Evolutionary conservation across 2,329 filamentous ascomycete genomes (phyloP), one percentile per base, ranked within the genome.

Genomic region (Alternaria gaisen): DNA sequence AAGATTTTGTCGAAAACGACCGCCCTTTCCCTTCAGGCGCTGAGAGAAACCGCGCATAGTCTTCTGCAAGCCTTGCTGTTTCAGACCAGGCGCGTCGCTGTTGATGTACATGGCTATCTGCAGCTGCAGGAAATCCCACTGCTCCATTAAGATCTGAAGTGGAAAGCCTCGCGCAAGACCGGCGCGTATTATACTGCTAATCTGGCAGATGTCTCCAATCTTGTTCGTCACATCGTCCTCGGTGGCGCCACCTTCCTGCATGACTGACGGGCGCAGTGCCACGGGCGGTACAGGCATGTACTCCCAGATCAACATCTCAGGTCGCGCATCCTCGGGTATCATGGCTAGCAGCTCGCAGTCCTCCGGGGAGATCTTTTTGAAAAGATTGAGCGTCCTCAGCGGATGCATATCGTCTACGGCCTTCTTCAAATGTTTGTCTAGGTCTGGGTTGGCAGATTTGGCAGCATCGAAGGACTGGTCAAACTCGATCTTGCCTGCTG

Each of bases 41-140:
- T 98, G 95, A 63, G 94, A 97, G 75, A 99, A 96, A 18, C 95
- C 95, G 70, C 95, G 88, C 71, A 95, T 96, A 1, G 91, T 87
- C 78, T 97, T 97, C 60, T 93, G 92, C 61, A 93, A 90, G 9
- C 93, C 92, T 12, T 90, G 90, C 71, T 96, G 93, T 70, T 94
- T 90, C n/a, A 99, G 85, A 28, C 94, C 94, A 0, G 95, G 95
- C 3, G 97, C 90, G 71, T 97, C 94, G 65, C 94, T 97, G 82
- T 99, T 98, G 78, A 99, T 94, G 77, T 99, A 98, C 85, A 98
- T 93, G 62, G 94, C 95, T 61, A 98, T 91, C 73, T 98, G 94
- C 9, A 97, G 86, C 74, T 98, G 94, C 62, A 99, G 83, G 72
- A 94, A 98, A 75, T 99, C 95, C 95, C 95, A 99, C 71, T 97